phyloP scores from a whole-genome alignment of 2,329 filamentous ascomycete genomes.

The Aspergillus tamarii region DNA sequence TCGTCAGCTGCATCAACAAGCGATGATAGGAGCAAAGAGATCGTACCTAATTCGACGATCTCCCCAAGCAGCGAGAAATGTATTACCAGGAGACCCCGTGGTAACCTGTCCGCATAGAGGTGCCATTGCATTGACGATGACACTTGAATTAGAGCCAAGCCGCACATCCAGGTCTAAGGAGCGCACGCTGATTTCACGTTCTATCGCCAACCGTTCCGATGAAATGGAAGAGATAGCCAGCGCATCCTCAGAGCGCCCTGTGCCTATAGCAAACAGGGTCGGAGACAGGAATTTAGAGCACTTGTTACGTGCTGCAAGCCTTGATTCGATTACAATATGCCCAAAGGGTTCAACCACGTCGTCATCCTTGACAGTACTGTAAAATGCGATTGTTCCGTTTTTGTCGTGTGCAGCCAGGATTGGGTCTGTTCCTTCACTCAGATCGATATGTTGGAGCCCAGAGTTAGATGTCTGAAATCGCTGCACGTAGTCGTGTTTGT shows the following conservation, averaged over 20 bases:
- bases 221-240: conserved; percentile 57
- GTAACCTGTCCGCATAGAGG: conserved; percentile 34
- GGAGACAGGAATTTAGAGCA: conserved; percentile 58
- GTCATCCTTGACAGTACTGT: conserved; percentile 40
- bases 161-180: conserved; percentile 33
- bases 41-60: conserved; percentile 55
- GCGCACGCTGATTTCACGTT: conserved; percentile 43
- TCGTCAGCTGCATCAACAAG: conserved; percentile 5
- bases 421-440: conserved; percentile 45
- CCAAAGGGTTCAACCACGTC: conserved; percentile 43
- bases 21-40: neutral
- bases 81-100: conserved; percentile 43
- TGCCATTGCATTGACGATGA: conserved; percentile 41
- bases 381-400: conserved; percentile 54
- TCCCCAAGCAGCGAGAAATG: conserved; percentile 64
- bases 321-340: conserved; percentile 25
- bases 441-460: conserved; percentile 52
- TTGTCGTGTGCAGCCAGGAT: conserved; percentile 57
- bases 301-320: conserved; percentile 42
- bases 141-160: conserved; percentile 24
- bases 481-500: conserved; percentile 35
- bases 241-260: conserved; percentile 46
- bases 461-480: conserved; percentile 50
- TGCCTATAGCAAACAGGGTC: conserved; percentile 55
- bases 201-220: conserved; percentile 45